phyloP scores from a whole-genome alignment of 352 stramenopile genomes.

The Halophytophthora polymorphica region DNA sequence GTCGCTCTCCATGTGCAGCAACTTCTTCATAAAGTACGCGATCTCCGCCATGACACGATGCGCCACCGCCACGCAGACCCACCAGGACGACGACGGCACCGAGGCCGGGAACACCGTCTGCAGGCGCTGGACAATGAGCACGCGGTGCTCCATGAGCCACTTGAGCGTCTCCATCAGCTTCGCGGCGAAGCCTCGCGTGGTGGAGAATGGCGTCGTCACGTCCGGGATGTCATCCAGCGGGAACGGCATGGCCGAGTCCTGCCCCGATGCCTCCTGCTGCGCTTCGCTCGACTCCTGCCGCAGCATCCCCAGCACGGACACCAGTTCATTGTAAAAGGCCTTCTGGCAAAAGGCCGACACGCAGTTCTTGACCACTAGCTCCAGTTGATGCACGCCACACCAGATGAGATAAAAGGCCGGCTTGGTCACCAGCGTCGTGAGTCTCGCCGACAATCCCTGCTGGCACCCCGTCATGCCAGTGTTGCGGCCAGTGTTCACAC shows the following conservation, averaged over 20 bases:
- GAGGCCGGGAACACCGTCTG: slow-evolving; percentile 15
- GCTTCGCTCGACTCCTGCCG: slow-evolving; percentile 21
- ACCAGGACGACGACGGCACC: slow-evolving; percentile 54
- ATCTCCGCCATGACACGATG: slow-evolving; percentile 56
- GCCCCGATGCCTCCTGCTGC: slow-evolving; percentile 3
- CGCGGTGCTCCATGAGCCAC: slow-evolving; percentile 47
- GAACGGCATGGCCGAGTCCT: slow-evolving; percentile 11
- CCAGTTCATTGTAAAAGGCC: slow-evolving; percentile 53
- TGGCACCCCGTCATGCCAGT: slow-evolving; percentile 41
- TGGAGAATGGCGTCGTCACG: slow-evolving; percentile 23
- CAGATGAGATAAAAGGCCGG: slow-evolving; percentile 58
- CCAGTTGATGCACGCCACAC: slow-evolving; percentile 53
- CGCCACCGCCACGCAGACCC: slow-evolving; percentile 44
- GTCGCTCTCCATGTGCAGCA: slow-evolving; percentile 38
- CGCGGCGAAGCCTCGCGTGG: slow-evolving; percentile 36
- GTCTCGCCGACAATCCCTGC: slow-evolving; percentile 37
- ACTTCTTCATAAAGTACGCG: slow-evolving; percentile 54
- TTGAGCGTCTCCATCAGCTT: slow-evolving; percentile 44
- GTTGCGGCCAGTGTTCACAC: slow-evolving; percentile 39
- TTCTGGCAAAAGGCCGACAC: slow-evolving; percentile 39
- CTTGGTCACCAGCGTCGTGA: slow-evolving; percentile 42
- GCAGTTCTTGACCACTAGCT: slow-evolving; percentile 59
- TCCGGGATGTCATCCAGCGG: slow-evolving; percentile 37
- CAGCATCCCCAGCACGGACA: slow-evolving; percentile 35
- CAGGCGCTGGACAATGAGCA: slow-evolving; percentile 25